Evolutionary conservation across 768 basidiomycete genomes (phyloP).

Genomic region (Psilocybe subaeruginosa): DNA sequence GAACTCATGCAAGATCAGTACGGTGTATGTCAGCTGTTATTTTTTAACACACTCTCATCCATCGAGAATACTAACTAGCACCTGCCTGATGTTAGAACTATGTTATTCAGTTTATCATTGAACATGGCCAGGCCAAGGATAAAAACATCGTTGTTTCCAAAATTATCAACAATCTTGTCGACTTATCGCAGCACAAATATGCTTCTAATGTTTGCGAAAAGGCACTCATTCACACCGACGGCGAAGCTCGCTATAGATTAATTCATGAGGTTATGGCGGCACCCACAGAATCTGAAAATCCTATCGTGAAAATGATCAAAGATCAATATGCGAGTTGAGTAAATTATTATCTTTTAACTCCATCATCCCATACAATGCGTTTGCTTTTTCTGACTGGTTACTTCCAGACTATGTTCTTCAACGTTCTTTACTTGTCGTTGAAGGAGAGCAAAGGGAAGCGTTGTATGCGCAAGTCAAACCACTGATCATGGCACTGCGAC

Average conservation of each 20-base stretch:
- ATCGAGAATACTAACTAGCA: conserved; percentile 4
- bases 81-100: conserved; percentile 66
- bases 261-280: conserved; percentile 82
- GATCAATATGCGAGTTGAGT: conserved; percentile 87
- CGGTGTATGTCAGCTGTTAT: conserved; percentile 55
- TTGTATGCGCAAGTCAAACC: conserved; percentile 66
- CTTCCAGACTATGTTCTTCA: conserved; percentile 83
- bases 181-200: conserved; percentile 86
- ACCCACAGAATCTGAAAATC: conserved; percentile 65
- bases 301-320: conserved; percentile 79
- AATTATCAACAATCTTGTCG: conserved; percentile 77
- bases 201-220: conserved; percentile 97
- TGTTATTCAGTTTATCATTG: conserved; percentile 92
- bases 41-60: background rate
- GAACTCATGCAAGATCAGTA: conserved; percentile 90
- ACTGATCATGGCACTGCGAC: conserved; percentile 71
- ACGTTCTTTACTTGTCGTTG: conserved; percentile 69
- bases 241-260: conserved; percentile 65
- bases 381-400: background rate
- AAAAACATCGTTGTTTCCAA: conserved; percentile 64
- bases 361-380: too few relatives aligned
- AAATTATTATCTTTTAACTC: background rate
- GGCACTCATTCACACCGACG: conserved; percentile 69
- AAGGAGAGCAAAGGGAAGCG: conserved; percentile 70
- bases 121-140: conserved; percentile 76